Evolutionary conservation across 768 basidiomycete genomes (phyloP), one percentile per base, ranked within the genome.

Genomic region (Candolleomyces aberdarensis): DNA sequence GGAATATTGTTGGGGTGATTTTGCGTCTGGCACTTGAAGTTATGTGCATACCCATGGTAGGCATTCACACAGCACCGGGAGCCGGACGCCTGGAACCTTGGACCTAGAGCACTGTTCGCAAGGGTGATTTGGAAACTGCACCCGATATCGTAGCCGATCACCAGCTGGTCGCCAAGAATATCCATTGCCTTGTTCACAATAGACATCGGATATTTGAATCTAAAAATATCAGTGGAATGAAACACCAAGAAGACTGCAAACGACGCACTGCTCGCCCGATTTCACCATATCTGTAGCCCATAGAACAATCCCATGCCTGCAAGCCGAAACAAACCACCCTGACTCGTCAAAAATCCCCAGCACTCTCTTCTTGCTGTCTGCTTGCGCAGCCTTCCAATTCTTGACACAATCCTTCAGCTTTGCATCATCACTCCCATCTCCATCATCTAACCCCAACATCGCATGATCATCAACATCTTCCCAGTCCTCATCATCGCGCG

Each of bases 301-400:
- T 0, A 73, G 57, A 0, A 69, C 65, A 54, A 71, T 68, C 0
- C 72, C 72, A 60, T 74, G 74, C 0, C 64, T 60, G 59, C 74
- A 75, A 0, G 70, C 62, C 0, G 64, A 57, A 2, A 73, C 46
- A 22, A 73, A 75, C 1, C 71, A 50, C 0, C 74, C 71, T 0
- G 72, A 71, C 62, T 74, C 72, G 15, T 72, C 69, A 62, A 73
- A 75, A 0, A 74, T 64, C 0, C 66, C 70, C 74, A 70, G 71
- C 66, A 67, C 69, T 6, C 63, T 49, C 15, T 58, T 49, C 0
- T 62, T 62, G 0, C 60, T 10, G 1, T 74, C 64, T 6, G 58
- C 55, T 5, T 57, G 47, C 7, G 11, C 11, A 8, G 47, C 47
- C 47, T 15, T 49, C 47, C 14, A 49, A 8, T 49, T 14, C 14